Conservation (phyloP, 805 yeast species). For the Wickerhamia fluorescens region DNA sequence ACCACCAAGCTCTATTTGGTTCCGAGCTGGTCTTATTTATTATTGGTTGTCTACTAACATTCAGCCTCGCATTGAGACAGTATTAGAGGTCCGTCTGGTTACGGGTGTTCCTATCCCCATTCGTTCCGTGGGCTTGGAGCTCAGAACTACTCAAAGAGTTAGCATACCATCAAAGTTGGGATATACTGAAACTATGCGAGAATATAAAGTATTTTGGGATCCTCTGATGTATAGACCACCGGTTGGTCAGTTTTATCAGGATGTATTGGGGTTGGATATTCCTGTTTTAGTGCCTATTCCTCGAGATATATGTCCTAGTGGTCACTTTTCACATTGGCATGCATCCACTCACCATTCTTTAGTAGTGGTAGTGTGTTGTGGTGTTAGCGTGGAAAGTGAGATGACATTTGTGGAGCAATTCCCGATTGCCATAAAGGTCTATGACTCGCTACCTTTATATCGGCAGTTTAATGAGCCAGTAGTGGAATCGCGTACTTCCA, state of each 20-base stretch:
- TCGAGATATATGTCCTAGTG: constrained; percentile 46
- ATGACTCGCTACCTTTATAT: constrained; percentile 50
- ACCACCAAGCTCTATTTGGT: too few species aligned
- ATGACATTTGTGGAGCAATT: constrained; percentile 25
- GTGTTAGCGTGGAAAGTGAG: constrained; percentile 25
- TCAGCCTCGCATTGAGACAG: constrained; percentile 53
- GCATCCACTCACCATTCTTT: constrained; percentile 43
- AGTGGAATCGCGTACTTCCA: constrained; percentile 35
- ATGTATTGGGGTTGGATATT: constrained; percentile 47
- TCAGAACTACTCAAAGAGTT: constrained; percentile 46
- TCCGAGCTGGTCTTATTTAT: too few species aligned
- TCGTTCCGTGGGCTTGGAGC: constrained; percentile 40
- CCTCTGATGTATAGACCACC: constrained; percentile 32
- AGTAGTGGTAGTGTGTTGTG: constrained; percentile 30
- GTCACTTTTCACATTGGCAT: constrained; percentile 39
- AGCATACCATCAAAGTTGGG: constrained; percentile 30
- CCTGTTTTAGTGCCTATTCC: constrained; percentile 55
- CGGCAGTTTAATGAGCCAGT: constrained; percentile 50
- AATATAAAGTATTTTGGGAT: constrained; percentile 27
- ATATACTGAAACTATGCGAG: constrained; percentile 25
- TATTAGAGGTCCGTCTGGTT: constrained; percentile 46
- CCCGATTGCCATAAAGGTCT: constrained; percentile 49
- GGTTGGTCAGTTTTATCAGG: constrained; percentile 30
- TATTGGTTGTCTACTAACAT: too few species aligned
- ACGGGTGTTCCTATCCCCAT: constrained; percentile 41